These are phyloP conservation scores for Aspergillus olivimuriae DNA, from an alignment of 495 filamentous ascomycete species.

Conservation along the genomic window DNA sequence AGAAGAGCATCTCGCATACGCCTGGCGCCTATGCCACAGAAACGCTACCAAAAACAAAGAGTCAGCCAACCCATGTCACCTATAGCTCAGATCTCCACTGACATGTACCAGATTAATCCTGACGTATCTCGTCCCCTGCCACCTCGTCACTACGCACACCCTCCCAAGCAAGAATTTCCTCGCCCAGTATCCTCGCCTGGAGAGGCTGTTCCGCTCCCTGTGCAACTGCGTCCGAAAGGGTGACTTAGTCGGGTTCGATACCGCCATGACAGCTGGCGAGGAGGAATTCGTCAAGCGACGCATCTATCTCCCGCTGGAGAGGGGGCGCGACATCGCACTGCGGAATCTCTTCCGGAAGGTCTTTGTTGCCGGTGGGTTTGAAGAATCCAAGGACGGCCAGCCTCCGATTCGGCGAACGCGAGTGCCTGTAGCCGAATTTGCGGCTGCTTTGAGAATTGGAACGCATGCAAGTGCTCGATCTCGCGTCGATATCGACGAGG, in stretches of 20 bases:
- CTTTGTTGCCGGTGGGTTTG: constrained; percentile 72
- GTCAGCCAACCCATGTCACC: constrained; percentile 35
- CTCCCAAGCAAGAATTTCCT: constrained; percentile 70
- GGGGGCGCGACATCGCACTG: constrained; percentile 82
- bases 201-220: constrained; percentile 71
- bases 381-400: constrained; percentile 62
- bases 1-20: constrained; percentile 70
- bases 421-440: constrained; percentile 76
- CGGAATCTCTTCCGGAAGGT: constrained; percentile 89
- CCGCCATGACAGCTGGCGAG: constrained; percentile 71
- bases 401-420: constrained; percentile 62
- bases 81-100: constrained; percentile 12
- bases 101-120: constrained; percentile 64
- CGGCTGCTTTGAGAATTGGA: constrained; percentile 51
- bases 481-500: constrained; percentile 78
- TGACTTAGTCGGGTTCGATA: constrained; percentile 77
- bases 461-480: constrained; percentile 50
- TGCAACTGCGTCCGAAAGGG: constrained; percentile 70
- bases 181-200: constrained; percentile 66
- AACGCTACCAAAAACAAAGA: constrained; percentile 69
- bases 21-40: constrained; percentile 70
- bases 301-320: constrained; percentile 89
- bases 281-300: constrained; percentile 89
- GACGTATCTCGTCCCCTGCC: constrained; percentile 92
- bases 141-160: constrained; percentile 77